Evolutionary conservation across 2,329 filamentous ascomycete species (phyloP), one percentile per base, ranked within the genome.

Genomic region (Stenocarpella maydis): DNA sequence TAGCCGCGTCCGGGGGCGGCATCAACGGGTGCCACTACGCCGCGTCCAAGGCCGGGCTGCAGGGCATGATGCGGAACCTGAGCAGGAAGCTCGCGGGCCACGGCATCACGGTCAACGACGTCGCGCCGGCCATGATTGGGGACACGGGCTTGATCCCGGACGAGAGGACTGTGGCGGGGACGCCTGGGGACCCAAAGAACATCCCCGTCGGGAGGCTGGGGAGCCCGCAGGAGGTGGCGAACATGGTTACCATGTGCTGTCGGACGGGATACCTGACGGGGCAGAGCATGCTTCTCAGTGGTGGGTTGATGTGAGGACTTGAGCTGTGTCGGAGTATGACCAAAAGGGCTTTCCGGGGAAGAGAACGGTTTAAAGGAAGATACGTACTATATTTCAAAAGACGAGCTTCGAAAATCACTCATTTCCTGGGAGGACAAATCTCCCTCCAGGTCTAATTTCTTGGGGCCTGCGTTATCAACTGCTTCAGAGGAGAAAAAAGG

Each of bases 101-200:
- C 73, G 88, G 88, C 39, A 89, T 91, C 73, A 89, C 88, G 17
- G 87, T 91, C 68, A 91, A 91, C 70, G 88, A 91, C 72, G 87
- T 91, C n/a, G 87, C 88, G 3, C 89, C 89, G 0, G 89, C 89
- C 3, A 91, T 91, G 88, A 91, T 91, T 72, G 88, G 88, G 4
- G 85, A 87, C 26, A 89, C 87, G 3, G 87, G 87, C 1, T 87
- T 91, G 87, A 88, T 91, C 50, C 86, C 87, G 2, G 83, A 87
- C 70, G 85, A 85, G 49, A 83, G 86, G 71, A 76, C 75, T 17
- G 78, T 85, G 19, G 78, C 79, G 73, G 84, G 85, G 24, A 86
- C 86, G 64, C 84, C 88, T 0, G 88, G 88, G 0, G 85, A 90
- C 72, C 86, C 88, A 28, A 85, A 81, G 72, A 85, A 85, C 34